phyloP scores from a whole-genome alignment of 495 filamentous ascomycete genomes.

The Penicillium antarcticum region DNA sequence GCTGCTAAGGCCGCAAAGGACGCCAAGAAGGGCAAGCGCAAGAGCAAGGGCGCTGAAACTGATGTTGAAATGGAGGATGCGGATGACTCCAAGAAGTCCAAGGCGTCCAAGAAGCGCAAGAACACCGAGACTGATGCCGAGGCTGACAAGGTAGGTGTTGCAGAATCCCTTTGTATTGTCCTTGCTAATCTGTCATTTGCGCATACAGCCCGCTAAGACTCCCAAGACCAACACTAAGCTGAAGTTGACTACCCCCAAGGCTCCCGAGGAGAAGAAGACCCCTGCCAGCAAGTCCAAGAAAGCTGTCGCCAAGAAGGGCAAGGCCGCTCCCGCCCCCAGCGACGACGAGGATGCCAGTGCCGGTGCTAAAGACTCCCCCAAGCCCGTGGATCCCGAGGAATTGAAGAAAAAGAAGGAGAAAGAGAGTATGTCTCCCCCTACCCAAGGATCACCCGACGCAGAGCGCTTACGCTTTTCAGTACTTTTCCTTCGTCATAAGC shows the following conservation, averaged over 20 bases:
- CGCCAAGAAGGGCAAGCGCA: conserved; percentile 60
- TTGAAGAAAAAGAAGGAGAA: conserved; percentile 63
- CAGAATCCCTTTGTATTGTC: background rate
- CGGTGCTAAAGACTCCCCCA: conserved; percentile 51
- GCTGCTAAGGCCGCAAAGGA: conserved; percentile 58
- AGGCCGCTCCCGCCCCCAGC: conserved; percentile 41
- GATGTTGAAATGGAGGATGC: conserved; percentile 79
- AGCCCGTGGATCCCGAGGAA: conserved; percentile 55
- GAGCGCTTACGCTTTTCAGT: conserved; percentile 39
- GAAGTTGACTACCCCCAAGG: conserved; percentile 52
- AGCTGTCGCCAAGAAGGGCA: conserved; percentile 36
- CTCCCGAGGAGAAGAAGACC: conserved; percentile 49
- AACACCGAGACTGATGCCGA: conserved; percentile 64
- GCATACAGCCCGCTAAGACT: conserved; percentile 50
- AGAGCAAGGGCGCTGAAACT: conserved; percentile 58
- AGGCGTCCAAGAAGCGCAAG: conserved; percentile 65
- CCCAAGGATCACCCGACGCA: background rate
- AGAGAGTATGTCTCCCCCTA: conserved; percentile 50
- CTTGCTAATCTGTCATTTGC: conserved; percentile 5
- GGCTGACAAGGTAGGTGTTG: conserved; percentile 57
- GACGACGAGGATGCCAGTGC: conserved; percentile 36
- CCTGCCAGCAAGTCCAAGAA: conserved; percentile 61
- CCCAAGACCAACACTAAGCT: conserved; percentile 56
- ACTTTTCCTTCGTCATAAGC: conserved; percentile 80
- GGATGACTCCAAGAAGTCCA: conserved; percentile 50